Evolutionary conservation across 139 green algal species (phyloP), one percentile per base, ranked within the genome.

Genomic region (Volvox reticuliferus): DNA sequence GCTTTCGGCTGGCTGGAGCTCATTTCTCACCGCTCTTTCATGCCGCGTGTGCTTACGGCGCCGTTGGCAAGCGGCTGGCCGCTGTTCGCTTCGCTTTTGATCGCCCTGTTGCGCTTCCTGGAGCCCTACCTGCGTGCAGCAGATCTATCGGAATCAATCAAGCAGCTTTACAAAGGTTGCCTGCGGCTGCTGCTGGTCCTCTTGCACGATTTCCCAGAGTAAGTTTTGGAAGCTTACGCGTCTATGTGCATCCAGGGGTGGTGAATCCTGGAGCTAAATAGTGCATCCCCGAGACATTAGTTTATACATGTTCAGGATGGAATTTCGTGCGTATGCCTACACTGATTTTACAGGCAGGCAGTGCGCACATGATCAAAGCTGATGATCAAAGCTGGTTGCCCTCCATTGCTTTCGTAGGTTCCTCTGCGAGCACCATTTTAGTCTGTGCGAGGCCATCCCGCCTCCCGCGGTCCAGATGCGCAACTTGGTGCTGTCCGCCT

Each of bases 191-290:
- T 99, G 92, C 96, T 99, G 93, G 98, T 99, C 80, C 95, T 99
- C 87, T 95, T 99, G 94, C 98, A 99, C 89, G 98, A 99, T 94
- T 99, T 99, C 94, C 98, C 98, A 16, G 98, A 99, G 96, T 89
- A 50, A 89, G 84, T 71, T 1, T 61, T 76, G n/a, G 28, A 3
- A 12, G n/a, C 20, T 30, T 73, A 5, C 12, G 2, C 65, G 65
- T 28, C 16, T 16, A 5, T 24, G 65, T 73, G 65, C 65, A 73
- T 30, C 24, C 21, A 16, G 24, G 65, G 65, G 6, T 73, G 12
- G 12, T 73, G 24, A 28, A 73, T 73, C 44, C 44, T 14, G 5
- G 5, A 55, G 5, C 44, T 55, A 9, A 9, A 55, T 55, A 55
- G 44, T 55, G 44, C 44, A 55, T 55, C 9, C 44, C 9, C 9